These are phyloP conservation scores for Pisolithus microcarpus DNA, from an alignment of 768 basidiomycete genomes.

Conservation along the genomic window DNA sequence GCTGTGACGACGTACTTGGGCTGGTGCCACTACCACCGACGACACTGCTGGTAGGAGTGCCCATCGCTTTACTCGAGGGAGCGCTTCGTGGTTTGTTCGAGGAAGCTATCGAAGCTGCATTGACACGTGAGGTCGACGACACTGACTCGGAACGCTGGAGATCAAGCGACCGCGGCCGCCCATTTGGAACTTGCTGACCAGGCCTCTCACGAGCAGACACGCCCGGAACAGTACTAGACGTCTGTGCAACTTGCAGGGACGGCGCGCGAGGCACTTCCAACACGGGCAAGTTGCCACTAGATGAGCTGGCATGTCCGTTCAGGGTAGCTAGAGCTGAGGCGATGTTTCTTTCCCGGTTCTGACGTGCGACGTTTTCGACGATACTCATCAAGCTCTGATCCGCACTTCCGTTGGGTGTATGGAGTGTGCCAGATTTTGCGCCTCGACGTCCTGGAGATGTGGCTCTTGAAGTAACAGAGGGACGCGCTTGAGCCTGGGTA, in stretches of 20 bases:
- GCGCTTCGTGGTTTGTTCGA: background rate
- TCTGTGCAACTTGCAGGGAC: slow-evolving; percentile 3
- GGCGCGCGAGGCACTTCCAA: no score
- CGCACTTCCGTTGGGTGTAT: slow-evolving; percentile 12
- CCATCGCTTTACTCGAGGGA: background rate
- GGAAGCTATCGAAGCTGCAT: background rate
- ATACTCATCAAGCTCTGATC: slow-evolving; percentile 55
- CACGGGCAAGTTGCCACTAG: no score
- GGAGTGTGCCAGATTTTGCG: slow-evolving; percentile 1
- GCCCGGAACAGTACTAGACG: slow-evolving; percentile 1
- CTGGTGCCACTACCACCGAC: background rate
- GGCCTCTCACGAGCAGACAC: background rate
- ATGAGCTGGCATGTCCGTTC: no score
- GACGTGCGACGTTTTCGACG: no score
- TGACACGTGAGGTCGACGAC: background rate
- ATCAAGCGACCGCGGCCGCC: slow-evolving; percentile 15
- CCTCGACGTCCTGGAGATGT: slow-evolving; percentile 5
- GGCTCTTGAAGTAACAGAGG: background rate
- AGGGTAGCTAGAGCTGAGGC: no score
- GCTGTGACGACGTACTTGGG: slow-evolving; percentile 10
- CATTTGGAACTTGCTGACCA: background rate
- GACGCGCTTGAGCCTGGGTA: background rate
- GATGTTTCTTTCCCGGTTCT: no score
- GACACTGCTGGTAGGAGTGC: background rate
- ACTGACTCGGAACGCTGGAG: slow-evolving; percentile 14